phyloP scores from a whole-genome alignment of 352 stramenopile genomes.

The Pythium utonaiense region DNA sequence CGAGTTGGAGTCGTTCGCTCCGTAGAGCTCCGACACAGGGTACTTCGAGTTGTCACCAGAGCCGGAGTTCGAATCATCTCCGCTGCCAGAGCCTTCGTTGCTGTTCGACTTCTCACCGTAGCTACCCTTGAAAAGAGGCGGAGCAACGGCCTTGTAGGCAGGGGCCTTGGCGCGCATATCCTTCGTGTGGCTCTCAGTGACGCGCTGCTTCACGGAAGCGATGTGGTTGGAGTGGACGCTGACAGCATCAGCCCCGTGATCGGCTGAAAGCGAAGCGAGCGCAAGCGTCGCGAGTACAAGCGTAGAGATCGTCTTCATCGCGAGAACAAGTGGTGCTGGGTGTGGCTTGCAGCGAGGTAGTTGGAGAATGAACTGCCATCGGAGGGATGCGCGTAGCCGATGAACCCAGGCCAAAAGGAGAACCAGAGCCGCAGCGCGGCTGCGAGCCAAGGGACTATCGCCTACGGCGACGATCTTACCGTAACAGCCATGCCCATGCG shows the following conservation, averaged over 20 bases:
- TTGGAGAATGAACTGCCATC: constrained; percentile 9
- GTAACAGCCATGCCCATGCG: constrained; percentile 1
- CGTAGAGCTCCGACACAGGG: not conserved
- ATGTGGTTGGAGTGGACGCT: not conserved
- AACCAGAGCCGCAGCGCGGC: not conserved
- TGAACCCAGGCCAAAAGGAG: not conserved
- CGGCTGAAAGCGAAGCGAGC: constrained; percentile 8
- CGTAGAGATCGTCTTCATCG: constrained; percentile 17
- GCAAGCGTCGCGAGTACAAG: constrained; percentile 13
- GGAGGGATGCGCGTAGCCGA: not conserved
- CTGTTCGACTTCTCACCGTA: not conserved
- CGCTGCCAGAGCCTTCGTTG: not conserved
- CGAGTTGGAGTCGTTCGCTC: not conserved
- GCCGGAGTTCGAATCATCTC: not conserved
- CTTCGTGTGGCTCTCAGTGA: not conserved
- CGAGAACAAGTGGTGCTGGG: not conserved
- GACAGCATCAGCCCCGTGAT: not conserved
- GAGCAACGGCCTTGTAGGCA: not conserved
- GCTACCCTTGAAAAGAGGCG: not conserved
- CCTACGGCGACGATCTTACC: not conserved
- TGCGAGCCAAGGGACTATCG: not conserved
- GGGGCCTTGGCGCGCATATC: not conserved
- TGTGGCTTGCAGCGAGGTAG: not conserved
- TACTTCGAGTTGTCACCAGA: not conserved
- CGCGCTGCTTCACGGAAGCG: not conserved